These are phyloP conservation scores for Dactylellina leptospora DNA, from an alignment of 2,329 filamentous ascomycete genomes.

Conservation along the genomic window DNA sequence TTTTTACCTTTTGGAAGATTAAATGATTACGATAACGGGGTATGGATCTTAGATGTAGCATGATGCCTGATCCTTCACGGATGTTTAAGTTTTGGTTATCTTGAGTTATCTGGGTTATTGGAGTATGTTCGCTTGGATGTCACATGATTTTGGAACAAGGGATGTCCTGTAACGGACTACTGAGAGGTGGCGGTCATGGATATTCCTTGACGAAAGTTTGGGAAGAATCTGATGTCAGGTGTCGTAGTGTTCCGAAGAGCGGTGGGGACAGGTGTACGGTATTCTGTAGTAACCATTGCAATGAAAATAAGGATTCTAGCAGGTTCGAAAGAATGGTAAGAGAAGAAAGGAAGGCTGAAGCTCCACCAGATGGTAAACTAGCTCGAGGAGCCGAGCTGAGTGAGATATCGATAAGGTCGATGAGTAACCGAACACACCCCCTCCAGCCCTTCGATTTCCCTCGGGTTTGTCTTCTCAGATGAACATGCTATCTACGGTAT, in stretches of 20 bases:
- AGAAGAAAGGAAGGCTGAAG: too few species aligned
- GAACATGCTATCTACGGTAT: slow-evolving; percentile 6
- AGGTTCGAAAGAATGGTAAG: background rate
- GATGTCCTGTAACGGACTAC: too few species aligned
- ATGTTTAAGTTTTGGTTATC: background rate
- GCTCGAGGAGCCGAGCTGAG: background rate
- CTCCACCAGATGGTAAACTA: too few species aligned
- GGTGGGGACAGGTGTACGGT: slow-evolving; percentile 2
- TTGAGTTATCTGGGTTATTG: background rate
- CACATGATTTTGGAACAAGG: too few species aligned
- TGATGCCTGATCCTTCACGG: background rate
- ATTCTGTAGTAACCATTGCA: too few species aligned
- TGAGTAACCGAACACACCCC: too few species aligned
- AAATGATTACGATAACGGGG: background rate
- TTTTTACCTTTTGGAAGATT: too few species aligned
- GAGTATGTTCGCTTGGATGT: background rate
- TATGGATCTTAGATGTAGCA: background rate
- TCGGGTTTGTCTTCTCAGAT: background rate
- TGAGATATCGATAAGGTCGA: background rate
- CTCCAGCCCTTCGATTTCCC: background rate
- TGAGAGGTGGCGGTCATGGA: background rate
- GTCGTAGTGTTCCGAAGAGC: slow-evolving; percentile 20
- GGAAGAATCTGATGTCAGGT: background rate
- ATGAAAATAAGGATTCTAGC: background rate
- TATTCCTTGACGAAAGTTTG: background rate